Conservation (phyloP, 2,329 filamentous ascomycete genomes). For the Dothiorella sarmentorum region DNA sequence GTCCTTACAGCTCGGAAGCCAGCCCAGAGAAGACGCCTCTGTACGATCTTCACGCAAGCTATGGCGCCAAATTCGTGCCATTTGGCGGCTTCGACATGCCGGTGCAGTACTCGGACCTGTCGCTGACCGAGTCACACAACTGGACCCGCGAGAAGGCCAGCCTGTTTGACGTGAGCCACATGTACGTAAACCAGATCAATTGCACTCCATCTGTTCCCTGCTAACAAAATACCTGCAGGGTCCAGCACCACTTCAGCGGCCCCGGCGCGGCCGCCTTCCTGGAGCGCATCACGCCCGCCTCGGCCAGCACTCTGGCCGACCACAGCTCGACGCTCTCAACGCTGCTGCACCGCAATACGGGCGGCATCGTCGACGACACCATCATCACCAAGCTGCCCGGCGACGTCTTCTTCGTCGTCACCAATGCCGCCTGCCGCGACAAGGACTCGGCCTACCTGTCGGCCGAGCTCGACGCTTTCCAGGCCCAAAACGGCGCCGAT, state of each 20-base stretch:
- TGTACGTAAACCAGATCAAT: constrained; percentile 54
- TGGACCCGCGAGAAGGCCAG: constrained; percentile 87
- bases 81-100: constrained; percentile 94
- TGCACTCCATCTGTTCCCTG: neutral
- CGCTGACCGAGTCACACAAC: constrained; percentile 78
- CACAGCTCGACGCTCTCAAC: constrained; percentile 81
- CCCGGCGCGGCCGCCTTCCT: constrained; percentile 78
- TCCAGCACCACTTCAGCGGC: constrained; percentile 80
- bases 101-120: constrained; percentile 75
- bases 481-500: constrained; percentile 50
- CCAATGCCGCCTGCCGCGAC: constrained; percentile 86
- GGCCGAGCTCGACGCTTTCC: constrained; percentile 63
- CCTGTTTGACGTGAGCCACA: constrained; percentile 94
- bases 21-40: constrained; percentile 60
- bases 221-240: constrained; percentile 39
- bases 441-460: constrained; percentile 80
- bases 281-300: constrained; percentile 77
- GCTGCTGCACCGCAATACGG: constrained; percentile 65
- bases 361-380: constrained; percentile 92
- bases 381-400: constrained; percentile 77
- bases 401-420: constrained; percentile 82
- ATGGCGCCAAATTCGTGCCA: constrained; percentile 92
- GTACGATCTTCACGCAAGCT: constrained; percentile 71
- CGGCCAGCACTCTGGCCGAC: constrained; percentile 59
- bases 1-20: constrained; percentile 30